Percentiles rank a stretch among this genome's conserved stretches.
Evolutionary conservation across 2,329 filamentous ascomycete genomes (phyloP).

Genomic region (Cladosporium velox): DNA sequence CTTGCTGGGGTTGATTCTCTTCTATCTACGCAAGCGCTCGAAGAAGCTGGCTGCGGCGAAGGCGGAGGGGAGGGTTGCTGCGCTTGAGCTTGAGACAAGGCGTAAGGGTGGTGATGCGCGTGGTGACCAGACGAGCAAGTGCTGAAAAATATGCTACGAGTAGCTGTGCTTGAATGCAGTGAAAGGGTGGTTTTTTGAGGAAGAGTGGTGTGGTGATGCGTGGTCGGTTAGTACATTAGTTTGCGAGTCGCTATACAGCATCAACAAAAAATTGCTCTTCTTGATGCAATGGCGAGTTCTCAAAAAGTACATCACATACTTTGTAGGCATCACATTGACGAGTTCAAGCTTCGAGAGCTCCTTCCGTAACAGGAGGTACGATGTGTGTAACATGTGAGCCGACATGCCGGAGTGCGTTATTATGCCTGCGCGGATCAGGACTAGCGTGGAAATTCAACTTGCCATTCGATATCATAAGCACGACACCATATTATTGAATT

Average conservation of each 20-base stretch:
- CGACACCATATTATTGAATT: not conserved
- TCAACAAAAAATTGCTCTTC: not conserved
- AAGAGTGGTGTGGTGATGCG: not conserved
- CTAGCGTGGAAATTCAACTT: not conserved
- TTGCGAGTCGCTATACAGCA: not conserved
- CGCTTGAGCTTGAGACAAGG: constrained; percentile 6
- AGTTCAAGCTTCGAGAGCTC: not conserved
- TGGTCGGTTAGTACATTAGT: not conserved
- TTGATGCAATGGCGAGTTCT: not conserved
- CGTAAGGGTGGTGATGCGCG: not conserved
- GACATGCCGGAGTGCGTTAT: not conserved
- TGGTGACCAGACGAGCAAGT: not conserved
- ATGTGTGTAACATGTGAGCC: not conserved
- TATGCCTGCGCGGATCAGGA: not conserved
- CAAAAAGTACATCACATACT: not conserved
- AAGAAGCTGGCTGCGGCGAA: not conserved
- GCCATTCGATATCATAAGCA: not conserved
- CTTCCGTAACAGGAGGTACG: not conserved
- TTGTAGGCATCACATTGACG: not conserved
- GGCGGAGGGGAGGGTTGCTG: constrained; percentile 3
- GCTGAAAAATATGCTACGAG: not conserved
- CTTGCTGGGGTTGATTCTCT: not conserved
- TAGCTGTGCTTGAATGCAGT: not conserved
- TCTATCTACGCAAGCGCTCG: not conserved
- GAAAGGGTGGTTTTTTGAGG: not conserved